These are phyloP conservation scores for Metschnikowia kunwiensis DNA, from an alignment of 805 yeast genomes.

Conservation along the genomic window DNA sequence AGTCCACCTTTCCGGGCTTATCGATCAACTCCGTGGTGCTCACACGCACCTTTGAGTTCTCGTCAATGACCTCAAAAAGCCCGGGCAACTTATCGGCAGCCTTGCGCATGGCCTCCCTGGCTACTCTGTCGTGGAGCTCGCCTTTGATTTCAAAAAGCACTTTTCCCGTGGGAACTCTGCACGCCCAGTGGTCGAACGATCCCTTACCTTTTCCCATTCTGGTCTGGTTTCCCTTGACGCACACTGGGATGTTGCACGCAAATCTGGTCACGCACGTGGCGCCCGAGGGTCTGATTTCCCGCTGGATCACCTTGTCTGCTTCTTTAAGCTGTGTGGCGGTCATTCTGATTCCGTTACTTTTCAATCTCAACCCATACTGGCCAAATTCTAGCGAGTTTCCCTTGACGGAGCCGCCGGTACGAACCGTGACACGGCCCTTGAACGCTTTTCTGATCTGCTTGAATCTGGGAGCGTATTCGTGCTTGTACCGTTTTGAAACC, in stretches of 20 bases:
- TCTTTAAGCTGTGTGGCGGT: conserved; percentile 86
- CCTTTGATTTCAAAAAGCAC: conserved; percentile 83
- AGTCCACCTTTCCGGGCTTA: conserved; percentile 48
- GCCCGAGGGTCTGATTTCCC: conserved; percentile 75
- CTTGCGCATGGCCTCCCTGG: conserved; percentile 84
- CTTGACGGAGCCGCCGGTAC: conserved; percentile 90
- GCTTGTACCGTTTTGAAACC: conserved; percentile 44
- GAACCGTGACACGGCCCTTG: conserved; percentile 91
- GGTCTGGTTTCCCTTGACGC: conserved; percentile 95
- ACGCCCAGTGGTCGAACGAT: conserved; percentile 95
- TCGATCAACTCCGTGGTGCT: conserved; percentile 59
- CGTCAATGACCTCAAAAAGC: conserved; percentile 75
- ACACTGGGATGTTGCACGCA: conserved; percentile 82
- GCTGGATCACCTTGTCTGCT: conserved; percentile 82
- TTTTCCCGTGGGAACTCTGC: conserved; percentile 93
- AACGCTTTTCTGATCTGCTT: conserved; percentile 70
- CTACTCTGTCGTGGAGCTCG: conserved; percentile 80
- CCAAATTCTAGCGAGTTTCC: conserved; percentile 86
- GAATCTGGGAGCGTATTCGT: conserved; percentile 77
- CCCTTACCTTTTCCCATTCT: conserved; percentile 99
- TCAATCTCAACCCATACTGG: conserved; percentile 78
- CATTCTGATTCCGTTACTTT: conserved; percentile 82
- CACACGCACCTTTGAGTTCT: conserved; percentile 62
- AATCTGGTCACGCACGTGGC: conserved; percentile 79
- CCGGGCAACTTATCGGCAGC: conserved; percentile 94